Evolutionary conservation across 352 stramenopile genomes (phyloP), one percentile per base, ranked within the genome.

Genomic region (Phytophthora ohioensis): DNA sequence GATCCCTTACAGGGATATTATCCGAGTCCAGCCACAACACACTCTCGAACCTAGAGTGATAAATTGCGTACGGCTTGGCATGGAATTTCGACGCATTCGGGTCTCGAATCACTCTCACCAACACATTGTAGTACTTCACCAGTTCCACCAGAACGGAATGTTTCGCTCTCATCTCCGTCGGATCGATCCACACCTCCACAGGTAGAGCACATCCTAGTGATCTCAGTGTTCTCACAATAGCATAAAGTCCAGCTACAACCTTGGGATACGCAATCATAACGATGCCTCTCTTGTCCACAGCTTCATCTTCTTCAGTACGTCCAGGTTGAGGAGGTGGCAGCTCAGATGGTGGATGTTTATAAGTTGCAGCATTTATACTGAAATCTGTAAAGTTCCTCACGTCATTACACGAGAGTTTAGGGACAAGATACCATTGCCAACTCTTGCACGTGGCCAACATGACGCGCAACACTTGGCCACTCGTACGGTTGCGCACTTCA

Each of bases 11-110:
- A 0, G 88, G 86, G 13, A 94, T 82, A 52, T 96, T 96, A 56
- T 96, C 88, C 52, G 87, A 91, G 64, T 96, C 88, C 5, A 96
- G 71, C 68, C 91, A 92, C 21, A 96, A 59, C 57, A 96, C 81
- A 35, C 80, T 83, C 49, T 93, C 84, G 61, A 96, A 96, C 5
- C 71, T 74, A 10, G 73, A 88, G 67, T 95, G 73, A 55, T 91
- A 94, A 52, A 95, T 79, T 13, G 83, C 82, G 62, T 92, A 95
- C 17, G 84, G 82, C 56, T 95, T 95, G n/a, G 84, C 85, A 48
- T 83, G 71, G 58, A 93, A 95, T 42, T 88, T 88, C 53, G 75
- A 90, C 38, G 84, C 84, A 36, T 78, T 73, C 15, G 84, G 79
- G 66, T 94, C 82, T n/a, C 57, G 38, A 39, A 94, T 89, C 32